These are phyloP conservation scores for Aspergillus steynii DNA, from an alignment of 495 filamentous ascomycete genomes.

Conservation along the genomic window DNA sequence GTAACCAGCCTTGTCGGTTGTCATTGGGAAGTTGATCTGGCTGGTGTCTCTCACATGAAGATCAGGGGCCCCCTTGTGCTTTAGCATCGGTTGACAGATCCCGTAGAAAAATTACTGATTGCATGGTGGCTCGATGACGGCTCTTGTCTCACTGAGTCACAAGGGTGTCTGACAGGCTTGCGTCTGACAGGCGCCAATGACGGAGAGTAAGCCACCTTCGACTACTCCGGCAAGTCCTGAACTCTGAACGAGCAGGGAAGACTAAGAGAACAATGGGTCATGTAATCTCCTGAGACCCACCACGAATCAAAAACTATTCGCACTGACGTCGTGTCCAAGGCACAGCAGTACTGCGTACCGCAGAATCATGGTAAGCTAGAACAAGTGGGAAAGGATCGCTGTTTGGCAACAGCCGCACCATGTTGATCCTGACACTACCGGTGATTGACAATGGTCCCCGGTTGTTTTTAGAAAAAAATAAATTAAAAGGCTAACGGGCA, in stretches of 20 bases:
- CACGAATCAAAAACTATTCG: neutral
- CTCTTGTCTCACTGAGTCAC: neutral
- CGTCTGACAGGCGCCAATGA: neutral
- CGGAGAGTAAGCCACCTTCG: neutral
- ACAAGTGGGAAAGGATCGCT: neutral
- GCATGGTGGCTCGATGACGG: neutral
- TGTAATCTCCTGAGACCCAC: neutral
- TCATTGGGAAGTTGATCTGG: neutral
- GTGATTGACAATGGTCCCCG: neutral
- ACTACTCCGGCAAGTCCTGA: neutral
- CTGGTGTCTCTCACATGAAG: neutral
- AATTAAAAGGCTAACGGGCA: neutral
- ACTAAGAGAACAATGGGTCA: neutral
- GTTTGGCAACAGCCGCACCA: neutral
- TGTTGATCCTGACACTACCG: neutral
- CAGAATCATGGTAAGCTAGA: neutral
- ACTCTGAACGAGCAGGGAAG: neutral
- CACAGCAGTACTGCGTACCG: neutral
- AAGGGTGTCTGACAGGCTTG: neutral
- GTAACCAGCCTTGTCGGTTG: neutral
- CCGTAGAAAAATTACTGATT: neutral
- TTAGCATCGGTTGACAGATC: neutral
- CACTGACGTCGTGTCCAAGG: neutral
- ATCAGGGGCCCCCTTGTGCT: neutral
- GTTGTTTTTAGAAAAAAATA: neutral